A percentile compares a stretch with the other conserved stretches of the same genome.
These are phyloP conservation scores for Orbilia quercus DNA, from an alignment of 2,329 filamentous ascomycete species.

Conservation along the genomic window DNA sequence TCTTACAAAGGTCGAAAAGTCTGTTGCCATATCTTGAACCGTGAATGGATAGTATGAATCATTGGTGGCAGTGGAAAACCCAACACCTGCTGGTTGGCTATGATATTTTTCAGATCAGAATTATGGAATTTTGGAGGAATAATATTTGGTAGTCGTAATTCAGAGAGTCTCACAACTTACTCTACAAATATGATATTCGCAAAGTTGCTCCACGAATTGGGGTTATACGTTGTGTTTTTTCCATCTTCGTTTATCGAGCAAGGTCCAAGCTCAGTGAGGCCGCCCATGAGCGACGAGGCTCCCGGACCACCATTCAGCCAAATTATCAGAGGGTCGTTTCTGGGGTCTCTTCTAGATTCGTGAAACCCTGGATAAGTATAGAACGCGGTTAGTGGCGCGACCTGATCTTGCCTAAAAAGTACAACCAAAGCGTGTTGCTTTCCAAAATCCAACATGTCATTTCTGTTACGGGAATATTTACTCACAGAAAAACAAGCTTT, in stretches of 20 bases:
- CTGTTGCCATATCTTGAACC: conserved; percentile 20
- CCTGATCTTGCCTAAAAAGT: too few relatives aligned
- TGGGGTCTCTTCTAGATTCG: conserved; percentile 95
- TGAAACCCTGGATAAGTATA: conserved; percentile 81
- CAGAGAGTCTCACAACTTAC: conserved; percentile 5
- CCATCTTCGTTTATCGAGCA: conserved; percentile 82
- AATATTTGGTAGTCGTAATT: neutral
- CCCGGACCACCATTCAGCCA: conserved; percentile 97
- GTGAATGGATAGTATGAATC: conserved; percentile 42
- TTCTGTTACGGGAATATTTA: too few relatives aligned
- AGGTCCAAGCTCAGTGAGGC: conserved; percentile 98
- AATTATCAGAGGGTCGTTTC: conserved; percentile 94
- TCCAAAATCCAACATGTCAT: conserved; percentile 39
- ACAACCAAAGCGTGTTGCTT: conserved; percentile 18
- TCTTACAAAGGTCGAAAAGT: conserved; percentile 45
- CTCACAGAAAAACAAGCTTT: conserved; percentile 52
- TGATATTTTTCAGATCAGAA: neutral
- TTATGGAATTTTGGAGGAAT: neutral
- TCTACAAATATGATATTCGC: conserved; percentile 99
- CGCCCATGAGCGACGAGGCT: conserved; percentile 93
- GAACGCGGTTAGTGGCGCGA: too few relatives aligned
- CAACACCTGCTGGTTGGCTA: conserved; percentile 47
- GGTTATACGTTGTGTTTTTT: conserved; percentile 83
- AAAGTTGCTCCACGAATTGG: conserved; percentile 93
- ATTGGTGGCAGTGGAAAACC: conserved; percentile 29